phyloP scores from a whole-genome alignment of 2,329 filamentous ascomycete species.

The Herpomyces periplanetae region DNA sequence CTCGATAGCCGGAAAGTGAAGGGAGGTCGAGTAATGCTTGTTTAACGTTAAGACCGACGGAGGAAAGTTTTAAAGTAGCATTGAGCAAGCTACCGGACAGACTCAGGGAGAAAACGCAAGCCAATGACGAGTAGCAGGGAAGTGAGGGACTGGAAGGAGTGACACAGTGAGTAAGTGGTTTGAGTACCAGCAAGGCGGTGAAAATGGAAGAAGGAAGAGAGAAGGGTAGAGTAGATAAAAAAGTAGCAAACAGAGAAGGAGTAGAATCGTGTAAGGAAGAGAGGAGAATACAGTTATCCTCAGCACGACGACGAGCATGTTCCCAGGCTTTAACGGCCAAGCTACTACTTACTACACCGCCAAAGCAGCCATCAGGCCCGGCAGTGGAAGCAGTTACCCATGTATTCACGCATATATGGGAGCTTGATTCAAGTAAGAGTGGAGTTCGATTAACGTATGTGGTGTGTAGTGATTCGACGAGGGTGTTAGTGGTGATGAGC shows the following conservation, averaged over 20 bases:
- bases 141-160: conserved; percentile 64
- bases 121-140: conserved; percentile 37
- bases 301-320: conserved; percentile 64
- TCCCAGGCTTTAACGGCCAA: conserved; percentile 64
- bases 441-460: conserved; percentile 43
- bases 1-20: conserved; percentile 36
- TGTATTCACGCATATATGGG: conserved; percentile 71
- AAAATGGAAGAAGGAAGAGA: conserved; percentile 32
- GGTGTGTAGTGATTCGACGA: conserved; percentile 67
- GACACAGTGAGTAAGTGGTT: conserved; percentile 51
- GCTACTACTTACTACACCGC: conserved; percentile 39
- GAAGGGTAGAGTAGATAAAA: conserved; percentile 41
- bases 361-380: conserved; percentile 23
- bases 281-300: conserved; percentile 70
- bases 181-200: conserved; percentile 37
- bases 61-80: conserved; percentile 35
- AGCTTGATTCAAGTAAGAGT: conserved; percentile 58
- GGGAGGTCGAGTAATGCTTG: conserved; percentile 47
- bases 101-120: conserved; percentile 40
- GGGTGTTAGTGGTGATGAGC: conserved; percentile 69
- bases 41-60: conserved; percentile 48
- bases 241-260: conserved; percentile 43
- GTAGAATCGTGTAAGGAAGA: conserved; percentile 64
- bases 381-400: conserved; percentile 47
- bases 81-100: conserved; percentile 37